These are phyloP conservation scores for Whalleya microplaca DNA, from an alignment of 2,329 filamentous ascomycete species.

Conservation along the genomic window DNA sequence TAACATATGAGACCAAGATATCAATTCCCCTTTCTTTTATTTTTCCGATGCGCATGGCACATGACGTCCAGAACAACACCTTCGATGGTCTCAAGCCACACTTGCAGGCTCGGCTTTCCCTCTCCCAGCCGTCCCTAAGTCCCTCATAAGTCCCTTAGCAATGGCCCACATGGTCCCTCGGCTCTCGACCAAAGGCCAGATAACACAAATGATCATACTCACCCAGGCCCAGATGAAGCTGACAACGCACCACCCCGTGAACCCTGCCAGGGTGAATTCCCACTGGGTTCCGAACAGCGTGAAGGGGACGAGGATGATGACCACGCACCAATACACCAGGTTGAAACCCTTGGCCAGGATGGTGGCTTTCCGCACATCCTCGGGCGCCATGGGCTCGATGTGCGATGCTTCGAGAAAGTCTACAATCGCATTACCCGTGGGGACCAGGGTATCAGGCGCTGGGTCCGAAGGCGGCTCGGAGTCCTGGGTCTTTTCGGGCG, in stretches of 20 bases:
- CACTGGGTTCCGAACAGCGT: constrained; percentile 43
- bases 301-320: constrained; percentile 44
- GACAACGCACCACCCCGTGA: constrained; percentile 44
- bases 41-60: too few species aligned
- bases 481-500: neutral
- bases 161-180: constrained; percentile 37
- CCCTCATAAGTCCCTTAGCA: constrained; percentile 1
- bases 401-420: constrained; percentile 45
- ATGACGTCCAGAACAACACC: too few species aligned
- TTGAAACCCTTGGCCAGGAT: constrained; percentile 43
- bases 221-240: constrained; percentile 46
- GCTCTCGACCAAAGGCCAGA: constrained; percentile 45
- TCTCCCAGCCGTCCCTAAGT: neutral
- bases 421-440: constrained; percentile 45
- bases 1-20: too few species aligned
- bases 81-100: too few species aligned
- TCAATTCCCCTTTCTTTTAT: too few species aligned
- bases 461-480: constrained; percentile 14
- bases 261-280: constrained; percentile 40
- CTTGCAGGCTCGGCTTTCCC: neutral
- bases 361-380: constrained; percentile 39
- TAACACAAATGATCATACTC: constrained; percentile 41
- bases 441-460: constrained; percentile 29
- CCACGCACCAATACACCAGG: constrained; percentile 39
- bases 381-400: constrained; percentile 46